Evolutionary conservation across 1,284 basidiomycete genomes (phyloP).

Genomic region (Tilletia caries): DNA sequence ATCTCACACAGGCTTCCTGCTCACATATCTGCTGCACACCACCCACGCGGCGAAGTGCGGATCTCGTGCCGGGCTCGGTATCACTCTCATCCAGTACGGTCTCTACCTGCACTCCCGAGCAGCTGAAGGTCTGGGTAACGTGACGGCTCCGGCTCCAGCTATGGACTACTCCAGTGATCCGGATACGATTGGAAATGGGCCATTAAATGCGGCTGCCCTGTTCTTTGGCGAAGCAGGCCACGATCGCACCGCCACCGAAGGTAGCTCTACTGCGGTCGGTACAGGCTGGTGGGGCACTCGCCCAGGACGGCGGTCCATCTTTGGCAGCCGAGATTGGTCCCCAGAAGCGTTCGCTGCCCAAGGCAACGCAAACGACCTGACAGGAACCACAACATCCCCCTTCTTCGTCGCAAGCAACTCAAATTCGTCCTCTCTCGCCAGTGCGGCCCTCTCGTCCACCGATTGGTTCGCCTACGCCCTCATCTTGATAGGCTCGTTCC

Average conservation of each 20-base stretch:
- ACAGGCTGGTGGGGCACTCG: conserved; percentile 12
- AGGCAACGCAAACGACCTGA: conserved; percentile 47
- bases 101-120: conserved; percentile 69
- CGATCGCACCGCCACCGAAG: background rate
- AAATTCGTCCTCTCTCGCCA: conserved; percentile 39
- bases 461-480: conserved; percentile 86
- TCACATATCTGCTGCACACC: conserved; percentile 55
- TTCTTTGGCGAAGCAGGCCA: background rate
- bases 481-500: conserved; percentile 88
- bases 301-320: background rate
- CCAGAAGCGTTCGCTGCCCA: conserved; percentile 47
- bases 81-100: conserved; percentile 82
- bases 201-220: background rate
- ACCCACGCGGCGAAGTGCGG: conserved; percentile 92
- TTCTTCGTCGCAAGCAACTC: conserved; percentile 53
- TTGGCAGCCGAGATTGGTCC: background rate
- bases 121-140: conserved; percentile 11
- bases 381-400: conserved; percentile 28
- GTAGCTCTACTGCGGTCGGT: background rate
- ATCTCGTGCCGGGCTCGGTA: conserved; percentile 85
- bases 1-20: conserved; percentile 39
- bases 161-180: background rate
- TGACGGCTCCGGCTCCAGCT: background rate
- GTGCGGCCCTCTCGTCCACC: conserved; percentile 52
- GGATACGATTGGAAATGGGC: conserved; percentile 3